Evolutionary conservation across 805 yeast species (phyloP).

Genomic region (Pichia californica): DNA sequence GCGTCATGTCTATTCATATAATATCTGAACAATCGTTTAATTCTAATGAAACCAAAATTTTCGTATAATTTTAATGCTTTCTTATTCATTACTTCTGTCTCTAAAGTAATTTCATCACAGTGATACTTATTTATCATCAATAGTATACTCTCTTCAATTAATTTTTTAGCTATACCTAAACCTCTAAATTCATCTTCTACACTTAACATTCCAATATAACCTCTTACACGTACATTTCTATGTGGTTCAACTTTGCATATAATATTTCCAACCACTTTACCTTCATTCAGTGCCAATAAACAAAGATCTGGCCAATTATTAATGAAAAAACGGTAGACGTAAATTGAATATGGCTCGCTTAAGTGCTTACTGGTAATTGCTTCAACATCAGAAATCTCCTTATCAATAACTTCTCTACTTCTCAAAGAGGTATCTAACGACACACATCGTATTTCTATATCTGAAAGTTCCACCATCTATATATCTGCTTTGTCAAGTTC

Average conservation of each 20-base stretch:
- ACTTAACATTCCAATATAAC: constrained; percentile 95
- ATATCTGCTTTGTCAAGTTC: too few species aligned
- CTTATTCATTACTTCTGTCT: constrained; percentile 78
- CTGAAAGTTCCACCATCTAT: constrained; percentile 4
- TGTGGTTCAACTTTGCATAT: constrained; percentile 79
- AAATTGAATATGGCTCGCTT: constrained; percentile 91
- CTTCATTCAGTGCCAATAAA: constrained; percentile 46
- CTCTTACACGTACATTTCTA: constrained; percentile 65
- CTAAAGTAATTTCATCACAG: constrained; percentile 89
- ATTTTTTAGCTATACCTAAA: constrained; percentile 69
- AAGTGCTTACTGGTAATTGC: constrained; percentile 63
- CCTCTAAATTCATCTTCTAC: constrained; percentile 70
- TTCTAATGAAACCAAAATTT: constrained; percentile 32
- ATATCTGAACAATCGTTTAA: constrained; percentile 67
- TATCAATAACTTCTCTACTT: constrained; percentile 17
- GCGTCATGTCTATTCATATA: constrained; percentile 94
- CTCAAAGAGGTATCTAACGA: constrained; percentile 16
- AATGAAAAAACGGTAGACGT: constrained; percentile 85
- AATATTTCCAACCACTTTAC: constrained; percentile 65
- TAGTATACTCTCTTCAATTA: constrained; percentile 57
- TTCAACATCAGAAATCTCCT: constrained; percentile 46
- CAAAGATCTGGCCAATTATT: constrained; percentile 89
- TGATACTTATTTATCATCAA: constrained; percentile 52
- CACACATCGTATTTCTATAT: constrained; percentile 14
- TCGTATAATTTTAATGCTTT: constrained; percentile 32